Evolutionary conservation across 2,329 filamentous ascomycete species (phyloP).

Genomic region (Purpureocillium takamizusanense): DNA sequence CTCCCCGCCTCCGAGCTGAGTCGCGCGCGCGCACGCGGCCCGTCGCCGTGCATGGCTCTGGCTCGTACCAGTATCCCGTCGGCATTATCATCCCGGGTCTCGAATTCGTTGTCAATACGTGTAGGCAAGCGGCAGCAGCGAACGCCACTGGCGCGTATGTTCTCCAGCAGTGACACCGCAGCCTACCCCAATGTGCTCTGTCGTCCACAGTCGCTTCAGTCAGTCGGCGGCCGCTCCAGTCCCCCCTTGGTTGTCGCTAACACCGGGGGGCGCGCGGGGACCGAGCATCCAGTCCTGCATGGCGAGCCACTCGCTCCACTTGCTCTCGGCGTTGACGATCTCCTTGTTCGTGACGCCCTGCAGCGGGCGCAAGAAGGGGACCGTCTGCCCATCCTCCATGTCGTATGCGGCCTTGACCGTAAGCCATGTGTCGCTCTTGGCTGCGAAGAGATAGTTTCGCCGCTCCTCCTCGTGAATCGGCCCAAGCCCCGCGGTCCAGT

Average conservation of each 20-base stretch:
- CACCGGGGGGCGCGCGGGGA: conserved; percentile 53
- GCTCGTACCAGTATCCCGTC: too few relatives aligned
- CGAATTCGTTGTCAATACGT: too few relatives aligned
- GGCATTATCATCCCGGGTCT: too few relatives aligned
- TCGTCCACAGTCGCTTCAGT: too few relatives aligned
- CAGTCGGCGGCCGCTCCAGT: too few relatives aligned
- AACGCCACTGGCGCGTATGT: too few relatives aligned
- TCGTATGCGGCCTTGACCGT: conserved; percentile 88
- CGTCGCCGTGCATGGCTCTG: too few relatives aligned
- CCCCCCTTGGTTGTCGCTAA: conserved; percentile 11
- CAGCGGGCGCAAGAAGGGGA: conserved; percentile 83
- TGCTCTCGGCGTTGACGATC: conserved; percentile 71
- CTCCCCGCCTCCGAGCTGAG: too few relatives aligned
- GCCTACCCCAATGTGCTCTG: too few relatives aligned
- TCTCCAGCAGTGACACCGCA: too few relatives aligned
- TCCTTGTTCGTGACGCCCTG: conserved; percentile 68
- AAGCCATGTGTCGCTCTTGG: conserved; percentile 86
- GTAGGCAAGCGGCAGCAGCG: too few relatives aligned
- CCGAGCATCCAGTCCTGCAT: conserved; percentile 99
- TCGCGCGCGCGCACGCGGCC: too few relatives aligned
- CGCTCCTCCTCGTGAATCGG: conserved; percentile 81
- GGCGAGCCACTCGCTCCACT: conserved; percentile 90
- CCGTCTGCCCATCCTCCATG: conserved; percentile 69
- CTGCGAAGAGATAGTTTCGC: conserved; percentile 89
- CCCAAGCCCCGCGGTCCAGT: conserved; percentile 74